Evolutionary conservation across 495 filamentous ascomycete genomes (phyloP).

Genomic region (Cudoniella acicularis): DNA sequence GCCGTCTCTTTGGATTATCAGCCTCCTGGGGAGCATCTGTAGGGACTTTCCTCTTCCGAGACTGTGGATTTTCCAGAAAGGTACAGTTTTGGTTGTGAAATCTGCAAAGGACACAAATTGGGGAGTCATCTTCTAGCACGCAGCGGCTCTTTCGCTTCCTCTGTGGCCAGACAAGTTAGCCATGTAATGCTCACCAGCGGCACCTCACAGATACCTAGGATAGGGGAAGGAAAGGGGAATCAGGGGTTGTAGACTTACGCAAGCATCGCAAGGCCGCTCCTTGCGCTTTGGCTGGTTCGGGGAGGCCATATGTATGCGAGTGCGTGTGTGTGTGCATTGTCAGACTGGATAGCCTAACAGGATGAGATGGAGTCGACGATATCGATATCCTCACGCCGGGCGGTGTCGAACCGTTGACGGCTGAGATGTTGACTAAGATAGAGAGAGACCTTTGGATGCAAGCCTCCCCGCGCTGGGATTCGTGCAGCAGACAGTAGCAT

Average conservation of each 20-base stretch:
- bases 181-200: neutral
- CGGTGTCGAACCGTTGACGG: neutral
- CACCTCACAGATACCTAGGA: neutral
- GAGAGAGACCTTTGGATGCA: neutral
- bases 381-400: neutral
- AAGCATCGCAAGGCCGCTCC: slow-evolving; percentile 52
- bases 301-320: slow-evolving; percentile 22
- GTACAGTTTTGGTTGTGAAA: slow-evolving; percentile 59
- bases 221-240: neutral
- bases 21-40: slow-evolving; percentile 50
- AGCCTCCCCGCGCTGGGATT: neutral
- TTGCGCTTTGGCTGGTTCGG: slow-evolving; percentile 38
- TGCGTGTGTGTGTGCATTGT: slow-evolving; percentile 6
- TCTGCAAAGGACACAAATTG: slow-evolving; percentile 60
- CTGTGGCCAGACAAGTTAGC: slow-evolving; percentile 9
- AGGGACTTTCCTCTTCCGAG: slow-evolving; percentile 67
- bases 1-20: slow-evolving; percentile 52
- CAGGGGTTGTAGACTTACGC: slow-evolving; percentile 34
- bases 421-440: neutral
- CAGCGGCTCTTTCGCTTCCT: slow-evolving; percentile 82
- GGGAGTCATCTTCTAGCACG: slow-evolving; percentile 71
- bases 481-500: too few relatives aligned
- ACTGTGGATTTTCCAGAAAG: slow-evolving; percentile 58
- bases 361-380: neutral
- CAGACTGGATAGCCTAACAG: neutral